Conservation (phyloP, 768 basidiomycete genomes). For the Trichaptum fuscoviolaceum region DNA sequence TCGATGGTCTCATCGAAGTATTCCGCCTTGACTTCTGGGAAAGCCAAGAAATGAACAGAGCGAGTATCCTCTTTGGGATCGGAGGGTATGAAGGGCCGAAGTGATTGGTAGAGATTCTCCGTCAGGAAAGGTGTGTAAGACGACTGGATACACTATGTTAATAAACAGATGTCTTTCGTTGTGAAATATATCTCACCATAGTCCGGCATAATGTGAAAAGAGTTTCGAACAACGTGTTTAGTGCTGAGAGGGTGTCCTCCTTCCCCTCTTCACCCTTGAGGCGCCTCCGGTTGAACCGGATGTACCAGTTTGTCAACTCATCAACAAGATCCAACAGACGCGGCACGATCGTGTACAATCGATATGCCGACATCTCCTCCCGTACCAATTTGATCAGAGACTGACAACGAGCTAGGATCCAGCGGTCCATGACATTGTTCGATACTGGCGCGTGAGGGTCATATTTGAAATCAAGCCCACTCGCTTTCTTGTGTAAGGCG, state of each 20-base stretch:
- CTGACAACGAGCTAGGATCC: conserved; percentile 98
- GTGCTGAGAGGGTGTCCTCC: conserved; percentile 80
- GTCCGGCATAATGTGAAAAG: conserved; percentile 91
- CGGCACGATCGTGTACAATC: conserved; percentile 97
- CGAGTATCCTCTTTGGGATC: conserved; percentile 72
- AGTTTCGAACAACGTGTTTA: conserved; percentile 95
- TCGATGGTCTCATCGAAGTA: conserved; percentile 94
- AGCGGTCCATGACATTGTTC: conserved; percentile 95
- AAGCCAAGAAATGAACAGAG: conserved; percentile 91
- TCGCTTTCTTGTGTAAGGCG: conserved; percentile 76
- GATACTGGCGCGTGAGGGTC: conserved; percentile 80
- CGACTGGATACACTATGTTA: conserved; percentile 46
- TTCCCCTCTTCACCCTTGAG: conserved; percentile 88
- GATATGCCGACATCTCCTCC: conserved; percentile 95
- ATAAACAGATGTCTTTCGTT: background rate
- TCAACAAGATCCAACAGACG: conserved; percentile 87
- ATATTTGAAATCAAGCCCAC: conserved; percentile 75
- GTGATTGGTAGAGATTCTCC: conserved; percentile 91
- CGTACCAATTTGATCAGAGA: conserved; percentile 88
- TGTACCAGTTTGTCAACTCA: conserved; percentile 99
- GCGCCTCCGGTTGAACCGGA: conserved; percentile 94
- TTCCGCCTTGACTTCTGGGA: conserved; percentile 90
- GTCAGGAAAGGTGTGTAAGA: conserved; percentile 98
- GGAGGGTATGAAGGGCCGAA: conserved; percentile 80
- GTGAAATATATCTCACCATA: conserved; percentile 58